Evolutionary conservation across 495 filamentous ascomycete species (phyloP).

Genomic region (Xylaria longipes): DNA sequence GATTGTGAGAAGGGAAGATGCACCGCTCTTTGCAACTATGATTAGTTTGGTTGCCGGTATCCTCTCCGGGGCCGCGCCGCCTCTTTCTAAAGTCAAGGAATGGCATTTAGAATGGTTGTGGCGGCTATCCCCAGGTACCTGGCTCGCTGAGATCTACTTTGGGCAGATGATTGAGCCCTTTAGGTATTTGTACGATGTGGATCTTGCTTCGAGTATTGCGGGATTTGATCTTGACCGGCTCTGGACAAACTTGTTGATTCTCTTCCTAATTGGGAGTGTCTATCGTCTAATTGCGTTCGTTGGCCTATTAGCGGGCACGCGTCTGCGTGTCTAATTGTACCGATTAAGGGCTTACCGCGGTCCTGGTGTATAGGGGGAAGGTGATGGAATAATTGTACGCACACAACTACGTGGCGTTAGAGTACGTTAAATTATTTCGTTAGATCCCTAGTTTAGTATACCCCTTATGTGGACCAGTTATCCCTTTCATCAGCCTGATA

Average conservation of each 20-base stretch:
- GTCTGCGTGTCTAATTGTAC: slow-evolving; percentile 29
- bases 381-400: neutral
- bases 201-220: slow-evolving; percentile 40
- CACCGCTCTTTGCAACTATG: slow-evolving; percentile 57
- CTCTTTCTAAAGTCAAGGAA: slow-evolving; percentile 49
- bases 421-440: neutral
- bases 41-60: slow-evolving; percentile 54
- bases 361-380: neutral
- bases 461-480: neutral
- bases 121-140: slow-evolving; percentile 58
- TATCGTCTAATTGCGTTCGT: slow-evolving; percentile 52
- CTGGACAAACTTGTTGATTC: slow-evolving; percentile 45
- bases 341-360: neutral
- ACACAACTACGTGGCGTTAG: neutral
- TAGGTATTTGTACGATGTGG: slow-evolving; percentile 53
- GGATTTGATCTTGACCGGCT: slow-evolving; percentile 51
- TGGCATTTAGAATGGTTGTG: slow-evolving; percentile 66
- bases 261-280: slow-evolving; percentile 46
- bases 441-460: neutral
- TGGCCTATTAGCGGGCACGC: slow-evolving; percentile 42
- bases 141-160: slow-evolving; percentile 64
- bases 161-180: slow-evolving; percentile 54
- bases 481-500: neutral
- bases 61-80: slow-evolving; percentile 57
- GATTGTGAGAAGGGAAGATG: slow-evolving; percentile 54